A percentile compares a stretch with the other conserved stretches of the same genome.
Conservation (phyloP, 2,329 filamentous ascomycete genomes). For the Penicillium sp. region DNA sequence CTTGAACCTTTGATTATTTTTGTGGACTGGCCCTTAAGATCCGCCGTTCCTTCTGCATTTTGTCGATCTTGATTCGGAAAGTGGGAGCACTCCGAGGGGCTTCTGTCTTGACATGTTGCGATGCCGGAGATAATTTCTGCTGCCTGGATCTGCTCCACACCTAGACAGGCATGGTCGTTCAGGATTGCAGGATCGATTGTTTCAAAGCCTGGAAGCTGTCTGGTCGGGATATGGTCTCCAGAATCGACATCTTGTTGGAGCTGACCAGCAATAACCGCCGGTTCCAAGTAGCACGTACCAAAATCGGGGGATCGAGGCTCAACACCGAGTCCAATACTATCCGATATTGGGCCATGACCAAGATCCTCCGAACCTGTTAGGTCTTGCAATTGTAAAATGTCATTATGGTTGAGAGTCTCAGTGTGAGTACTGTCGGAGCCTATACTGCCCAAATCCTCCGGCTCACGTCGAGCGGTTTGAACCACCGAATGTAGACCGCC, state of each 20-base stretch:
- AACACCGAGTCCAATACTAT: neutral
- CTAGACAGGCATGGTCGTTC: neutral
- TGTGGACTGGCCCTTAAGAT: neutral
- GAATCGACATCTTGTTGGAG: neutral
- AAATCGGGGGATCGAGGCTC: slow-evolving; percentile 4
- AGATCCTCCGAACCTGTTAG: neutral
- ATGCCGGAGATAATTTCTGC: neutral
- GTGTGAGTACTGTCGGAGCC: neutral
- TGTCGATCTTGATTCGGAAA: neutral
- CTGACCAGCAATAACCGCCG: slow-evolving; percentile 5
- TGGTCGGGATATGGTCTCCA: neutral
- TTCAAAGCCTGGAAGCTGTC: neutral
- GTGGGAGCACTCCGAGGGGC: neutral
- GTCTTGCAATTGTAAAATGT: neutral
- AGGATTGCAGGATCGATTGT: slow-evolving; percentile 7
- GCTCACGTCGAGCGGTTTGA: neutral
- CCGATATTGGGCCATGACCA: neutral
- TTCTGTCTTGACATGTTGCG: slow-evolving; percentile 1
- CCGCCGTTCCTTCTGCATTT: neutral
- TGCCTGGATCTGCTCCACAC: neutral
- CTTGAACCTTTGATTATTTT: neutral
- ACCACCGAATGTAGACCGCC: neutral
- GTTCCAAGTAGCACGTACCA: neutral
- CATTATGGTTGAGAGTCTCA: neutral
- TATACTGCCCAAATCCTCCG: neutral